phyloP scores from a whole-genome alignment of 2,329 filamentous ascomycete species.

The Zymoseptoria crescenta region DNA sequence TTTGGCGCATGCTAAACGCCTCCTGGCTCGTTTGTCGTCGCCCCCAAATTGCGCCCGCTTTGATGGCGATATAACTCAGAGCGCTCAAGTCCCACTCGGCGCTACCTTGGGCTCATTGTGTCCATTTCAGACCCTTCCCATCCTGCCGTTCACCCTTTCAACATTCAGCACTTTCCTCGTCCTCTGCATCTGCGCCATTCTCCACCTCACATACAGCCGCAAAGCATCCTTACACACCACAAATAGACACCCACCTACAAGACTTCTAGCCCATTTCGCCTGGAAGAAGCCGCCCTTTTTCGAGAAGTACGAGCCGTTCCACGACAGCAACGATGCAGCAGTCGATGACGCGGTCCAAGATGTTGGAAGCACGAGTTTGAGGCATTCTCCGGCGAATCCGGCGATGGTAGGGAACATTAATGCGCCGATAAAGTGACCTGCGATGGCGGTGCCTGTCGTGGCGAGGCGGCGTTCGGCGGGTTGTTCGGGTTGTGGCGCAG shows the following conservation, averaged over 20 bases:
- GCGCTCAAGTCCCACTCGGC: background rate
- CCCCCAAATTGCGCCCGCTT: background rate
- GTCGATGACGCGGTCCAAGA: slow-evolving; percentile 50
- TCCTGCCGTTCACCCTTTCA: slow-evolving; percentile 7
- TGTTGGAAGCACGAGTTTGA: slow-evolving; percentile 60
- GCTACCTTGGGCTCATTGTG: background rate
- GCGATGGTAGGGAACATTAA: slow-evolving; percentile 78
- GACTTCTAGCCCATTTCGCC: slow-evolving; percentile 77
- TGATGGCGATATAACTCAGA: background rate
- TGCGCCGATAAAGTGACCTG: slow-evolving; percentile 56
- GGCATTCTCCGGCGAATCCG: slow-evolving; percentile 65
- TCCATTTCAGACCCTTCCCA: background rate
- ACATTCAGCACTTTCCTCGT: slow-evolving; percentile 39
- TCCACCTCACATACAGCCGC: slow-evolving; percentile 51
- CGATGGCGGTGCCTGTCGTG: slow-evolving; percentile 48
- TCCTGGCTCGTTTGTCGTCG: background rate
- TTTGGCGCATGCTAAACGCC: background rate
- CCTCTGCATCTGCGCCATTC: slow-evolving; percentile 42
- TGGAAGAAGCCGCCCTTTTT: slow-evolving; percentile 51
- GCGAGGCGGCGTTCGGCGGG: slow-evolving; percentile 37
- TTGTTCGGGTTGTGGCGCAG: slow-evolving; percentile 11
- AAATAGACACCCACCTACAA: slow-evolving; percentile 82
- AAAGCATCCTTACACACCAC: slow-evolving; percentile 70
- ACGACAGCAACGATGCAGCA: background rate
- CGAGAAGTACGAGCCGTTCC: background rate